Evolutionary conservation across 345 rosid genomes (phyloP).

Genomic region (Theobroma cacao): DNA sequence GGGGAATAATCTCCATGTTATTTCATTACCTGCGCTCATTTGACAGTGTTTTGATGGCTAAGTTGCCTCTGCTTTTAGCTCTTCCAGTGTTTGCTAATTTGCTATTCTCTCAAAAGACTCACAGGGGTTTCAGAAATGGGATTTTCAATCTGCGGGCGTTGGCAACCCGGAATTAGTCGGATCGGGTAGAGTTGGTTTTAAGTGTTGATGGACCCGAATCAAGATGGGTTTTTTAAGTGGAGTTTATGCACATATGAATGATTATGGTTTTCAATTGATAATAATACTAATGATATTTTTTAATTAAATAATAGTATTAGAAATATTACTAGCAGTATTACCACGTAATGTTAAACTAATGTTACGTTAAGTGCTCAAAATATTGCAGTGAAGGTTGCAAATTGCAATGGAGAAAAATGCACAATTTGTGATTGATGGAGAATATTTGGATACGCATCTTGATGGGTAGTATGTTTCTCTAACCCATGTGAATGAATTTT

Average conservation of each 20-base stretch:
- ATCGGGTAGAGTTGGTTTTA: neutral
- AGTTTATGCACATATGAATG: neutral
- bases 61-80: neutral
- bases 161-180: neutral
- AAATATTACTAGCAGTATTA: no score
- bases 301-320: no score
- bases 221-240: neutral
- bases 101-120: neutral
- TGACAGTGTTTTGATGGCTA: neutral
- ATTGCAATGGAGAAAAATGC: neutral
- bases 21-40: no score
- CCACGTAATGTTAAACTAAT: neutral
- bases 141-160: neutral
- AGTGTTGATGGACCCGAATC: neutral
- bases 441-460: conserved; percentile 3
- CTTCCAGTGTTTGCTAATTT: neutral
- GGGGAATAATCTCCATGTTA: no score
- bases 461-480: neutral
- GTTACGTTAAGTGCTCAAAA: neutral
- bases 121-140: no score
- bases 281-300: no score
- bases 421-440: conserved; percentile 1
- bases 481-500: neutral
- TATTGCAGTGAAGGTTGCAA: neutral
- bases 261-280: no score